Percentiles rank a stretch among this genome's conserved stretches.
Conservation (phyloP, 176 grass and related monocot species). For the Typha latifolia region DNA sequence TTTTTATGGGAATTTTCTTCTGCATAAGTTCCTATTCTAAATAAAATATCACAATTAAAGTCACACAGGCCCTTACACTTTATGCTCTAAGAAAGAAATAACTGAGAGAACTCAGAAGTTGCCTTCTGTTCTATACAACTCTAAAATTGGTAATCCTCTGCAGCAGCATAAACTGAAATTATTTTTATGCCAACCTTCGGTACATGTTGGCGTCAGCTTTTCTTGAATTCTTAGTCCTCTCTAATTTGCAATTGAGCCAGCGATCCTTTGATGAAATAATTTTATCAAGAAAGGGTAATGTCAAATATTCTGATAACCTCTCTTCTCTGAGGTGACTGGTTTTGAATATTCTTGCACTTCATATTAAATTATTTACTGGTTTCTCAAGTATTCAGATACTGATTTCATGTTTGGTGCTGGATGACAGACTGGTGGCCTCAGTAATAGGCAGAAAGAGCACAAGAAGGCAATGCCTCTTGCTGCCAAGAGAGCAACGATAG, state of each 20-base stretch:
- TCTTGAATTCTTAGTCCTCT: background rate
- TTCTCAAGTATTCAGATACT: background rate
- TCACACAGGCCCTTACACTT: too few species aligned
- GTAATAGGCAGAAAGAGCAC: constrained; percentile 81
- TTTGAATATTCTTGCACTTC: background rate
- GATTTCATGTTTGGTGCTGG: background rate
- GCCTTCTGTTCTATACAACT: too few species aligned
- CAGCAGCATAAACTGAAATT: background rate
- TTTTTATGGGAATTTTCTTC: too few species aligned
- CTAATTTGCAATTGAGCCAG: background rate
- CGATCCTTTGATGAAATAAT: too few species aligned
- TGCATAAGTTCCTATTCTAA: too few species aligned
- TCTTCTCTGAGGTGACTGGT: background rate
- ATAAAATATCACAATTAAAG: too few species aligned
- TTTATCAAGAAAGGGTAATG: too few species aligned
- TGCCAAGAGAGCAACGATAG: constrained; percentile 48
- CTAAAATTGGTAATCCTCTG: background rate
- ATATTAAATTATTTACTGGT: background rate
- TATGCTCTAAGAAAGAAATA: too few species aligned
- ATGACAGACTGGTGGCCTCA: constrained; percentile 58
- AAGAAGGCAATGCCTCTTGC: constrained; percentile 76
- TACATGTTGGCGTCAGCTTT: background rate
- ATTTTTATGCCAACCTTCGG: background rate
- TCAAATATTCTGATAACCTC: too few species aligned
- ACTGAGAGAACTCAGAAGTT: too few species aligned